Percentiles rank a stretch among this genome's conserved stretches.
These are phyloP conservation scores for Lunularia cruciata DNA, from an alignment of 225 moss, liverwort and hornwort genomes.

Conservation along the genomic window DNA sequence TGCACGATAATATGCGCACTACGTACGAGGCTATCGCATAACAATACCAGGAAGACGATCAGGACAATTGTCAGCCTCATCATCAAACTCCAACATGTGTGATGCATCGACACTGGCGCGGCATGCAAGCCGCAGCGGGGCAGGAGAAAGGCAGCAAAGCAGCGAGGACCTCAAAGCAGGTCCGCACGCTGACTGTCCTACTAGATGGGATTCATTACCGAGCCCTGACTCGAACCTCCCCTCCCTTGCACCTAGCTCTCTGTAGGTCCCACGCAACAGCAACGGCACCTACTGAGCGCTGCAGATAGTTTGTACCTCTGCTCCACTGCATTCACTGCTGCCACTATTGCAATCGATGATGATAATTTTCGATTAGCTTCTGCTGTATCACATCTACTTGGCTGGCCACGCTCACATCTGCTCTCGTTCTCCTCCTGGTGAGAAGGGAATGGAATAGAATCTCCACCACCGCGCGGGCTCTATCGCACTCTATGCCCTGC, in stretches of 20 bases:
- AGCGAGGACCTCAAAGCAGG: neutral
- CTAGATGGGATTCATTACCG: conserved; percentile 1
- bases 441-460: no score
- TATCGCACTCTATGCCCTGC: neutral
- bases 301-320: no score
- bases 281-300: neutral
- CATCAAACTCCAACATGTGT: neutral
- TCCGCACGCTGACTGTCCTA: neutral
- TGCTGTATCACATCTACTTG: neutral
- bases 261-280: neutral
- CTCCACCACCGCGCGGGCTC: neutral
- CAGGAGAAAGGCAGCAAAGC: neutral
- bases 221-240: no score
- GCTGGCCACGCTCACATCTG: neutral
- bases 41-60: no score
- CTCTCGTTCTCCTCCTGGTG: no score
- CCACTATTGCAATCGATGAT: no score
- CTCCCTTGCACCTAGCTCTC: no score
- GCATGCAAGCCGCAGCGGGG: neutral
- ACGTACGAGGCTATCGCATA: neutral
- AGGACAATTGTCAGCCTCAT: conserved; percentile 1
- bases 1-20: neutral
- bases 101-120: neutral
- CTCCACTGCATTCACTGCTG: neutral
- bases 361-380: neutral